phyloP scores from a whole-genome alignment of 2,329 filamentous ascomycete species.

The Rhinocladiella similis region DNA sequence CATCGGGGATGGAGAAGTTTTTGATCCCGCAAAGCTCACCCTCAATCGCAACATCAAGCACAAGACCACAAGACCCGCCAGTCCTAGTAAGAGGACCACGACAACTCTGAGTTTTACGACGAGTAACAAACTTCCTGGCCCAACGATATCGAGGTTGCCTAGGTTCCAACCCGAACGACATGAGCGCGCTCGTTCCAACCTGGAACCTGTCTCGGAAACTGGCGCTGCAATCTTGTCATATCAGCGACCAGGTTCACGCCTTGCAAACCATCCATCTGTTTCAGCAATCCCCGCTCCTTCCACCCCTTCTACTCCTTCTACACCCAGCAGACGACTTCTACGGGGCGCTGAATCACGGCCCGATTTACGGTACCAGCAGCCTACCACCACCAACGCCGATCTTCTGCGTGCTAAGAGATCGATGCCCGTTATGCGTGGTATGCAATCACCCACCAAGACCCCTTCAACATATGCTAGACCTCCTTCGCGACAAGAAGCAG shows the following conservation, averaged over 20 bases:
- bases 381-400: conserved; percentile 54
- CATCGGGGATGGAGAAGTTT: conserved; percentile 77
- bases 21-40: conserved; percentile 77
- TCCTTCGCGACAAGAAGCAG: conserved; percentile 40
- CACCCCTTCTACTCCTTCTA: conserved; percentile 58
- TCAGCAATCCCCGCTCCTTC: conserved; percentile 60
- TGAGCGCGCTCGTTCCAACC: conserved; percentile 69
- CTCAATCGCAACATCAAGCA: conserved; percentile 90
- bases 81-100: conserved; percentile 63
- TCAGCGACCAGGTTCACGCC: conserved; percentile 65
- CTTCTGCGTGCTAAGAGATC: conserved; percentile 62
- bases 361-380: conserved; percentile 36
- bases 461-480: conserved; percentile 37
- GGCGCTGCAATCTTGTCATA: conserved; percentile 68
- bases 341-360: conserved; percentile 43
- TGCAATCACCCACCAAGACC: conserved; percentile 34
- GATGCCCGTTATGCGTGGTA: conserved; percentile 57
- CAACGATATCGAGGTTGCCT: conserved; percentile 69
- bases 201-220: conserved; percentile 93
- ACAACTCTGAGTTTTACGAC: conserved; percentile 91
- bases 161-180: conserved; percentile 61
- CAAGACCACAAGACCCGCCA: conserved; percentile 68
- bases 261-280: conserved; percentile 67
- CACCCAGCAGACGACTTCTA: conserved; percentile 63
- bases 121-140: conserved; percentile 59